Conservation (phyloP, 495 filamentous ascomycete species). For the Aspergillus diversus region DNA sequence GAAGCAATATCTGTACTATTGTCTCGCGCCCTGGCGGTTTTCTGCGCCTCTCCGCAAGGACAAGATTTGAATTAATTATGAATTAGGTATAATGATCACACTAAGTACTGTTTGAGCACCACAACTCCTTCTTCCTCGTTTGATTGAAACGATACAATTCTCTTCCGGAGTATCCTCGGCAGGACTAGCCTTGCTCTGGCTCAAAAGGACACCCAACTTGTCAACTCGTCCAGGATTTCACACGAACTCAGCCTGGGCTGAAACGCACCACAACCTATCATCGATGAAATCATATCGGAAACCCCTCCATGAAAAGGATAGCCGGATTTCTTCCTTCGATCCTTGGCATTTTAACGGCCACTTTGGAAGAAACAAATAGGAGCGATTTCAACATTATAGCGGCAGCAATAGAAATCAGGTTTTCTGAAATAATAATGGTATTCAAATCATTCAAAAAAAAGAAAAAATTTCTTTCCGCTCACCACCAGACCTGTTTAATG, state of each 20-base stretch:
- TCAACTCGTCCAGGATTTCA: background rate
- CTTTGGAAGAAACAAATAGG: conserved; percentile 74
- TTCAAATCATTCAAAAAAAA: too few relatives aligned
- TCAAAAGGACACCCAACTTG: background rate
- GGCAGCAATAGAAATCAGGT: conserved; percentile 26
- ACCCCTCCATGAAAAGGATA: conserved; percentile 7
- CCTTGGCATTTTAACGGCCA: conserved; percentile 56
- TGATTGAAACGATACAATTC: background rate
- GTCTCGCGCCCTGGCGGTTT: background rate
- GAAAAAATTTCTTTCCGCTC: too few relatives aligned
- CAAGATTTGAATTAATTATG: too few relatives aligned
- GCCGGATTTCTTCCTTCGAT: background rate
- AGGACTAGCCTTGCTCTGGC: background rate
- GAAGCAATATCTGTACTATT: too few relatives aligned
- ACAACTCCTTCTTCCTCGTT: background rate
- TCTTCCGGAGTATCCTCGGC: conserved; percentile 5
- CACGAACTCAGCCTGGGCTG: background rate
- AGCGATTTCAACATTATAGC: conserved; percentile 68
- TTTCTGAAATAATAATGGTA: too few relatives aligned
- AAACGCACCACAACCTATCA: conserved; percentile 15
- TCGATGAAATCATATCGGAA: conserved; percentile 3
- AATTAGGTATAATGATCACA: too few relatives aligned
- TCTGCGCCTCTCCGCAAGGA: background rate
- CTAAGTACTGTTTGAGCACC: too few relatives aligned
- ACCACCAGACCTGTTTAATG: too few relatives aligned